Base-by-base conservation (phyloP, 169 alveolate genomes). In the Plasmodium reichenowi region DNA sequence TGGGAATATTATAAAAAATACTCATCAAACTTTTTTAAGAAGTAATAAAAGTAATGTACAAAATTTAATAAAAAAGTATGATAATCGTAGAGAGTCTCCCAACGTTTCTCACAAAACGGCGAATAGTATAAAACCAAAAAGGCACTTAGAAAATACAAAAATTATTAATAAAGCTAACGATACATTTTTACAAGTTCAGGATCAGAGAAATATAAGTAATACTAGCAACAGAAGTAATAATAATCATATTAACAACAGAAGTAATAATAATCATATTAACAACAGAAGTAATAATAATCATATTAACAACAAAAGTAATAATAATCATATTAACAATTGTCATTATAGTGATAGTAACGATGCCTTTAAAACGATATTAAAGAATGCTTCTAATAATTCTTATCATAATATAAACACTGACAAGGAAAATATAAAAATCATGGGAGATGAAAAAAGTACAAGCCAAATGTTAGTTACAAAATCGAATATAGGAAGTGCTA, bases 1-100 rank as follows among this genome's bases (percentile, higher is more conserved):
- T 62, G 71, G 9, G 22, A 62, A 62, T 62, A 56, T 56, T 6
- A 15, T 56, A 6, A 56, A 22, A 56, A 62, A 17, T 24, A 62
- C 32, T 62, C 45, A 10, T 1, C 50, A 71, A 66, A 9, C 89
- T n/a, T 70, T 78, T 48, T 66, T 59, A 45, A 78, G 67, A 10
- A 66, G 78, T 10, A 56, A 38, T 38, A 74, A 78, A 78, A 64
- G 78, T 15, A 66, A 66, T 47, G 89, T 78, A 24, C 64, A 50
- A 45, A 22, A 64, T 48, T 78, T 78, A 38, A 66, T 78, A 50
- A 78, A 78, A 15, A 64, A 78, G 38, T 78, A 78, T 24, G 78
- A 78, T n/a, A 26, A 3, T 32, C 63, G 22, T 17, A 17, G 66
- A 52, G 88, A 74, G 10, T 17, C 26, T 8, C 26, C 66, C 43